phyloP scores from a whole-genome alignment of 2,329 filamentous ascomycete genomes.

The Aspergillus bombycis region DNA sequence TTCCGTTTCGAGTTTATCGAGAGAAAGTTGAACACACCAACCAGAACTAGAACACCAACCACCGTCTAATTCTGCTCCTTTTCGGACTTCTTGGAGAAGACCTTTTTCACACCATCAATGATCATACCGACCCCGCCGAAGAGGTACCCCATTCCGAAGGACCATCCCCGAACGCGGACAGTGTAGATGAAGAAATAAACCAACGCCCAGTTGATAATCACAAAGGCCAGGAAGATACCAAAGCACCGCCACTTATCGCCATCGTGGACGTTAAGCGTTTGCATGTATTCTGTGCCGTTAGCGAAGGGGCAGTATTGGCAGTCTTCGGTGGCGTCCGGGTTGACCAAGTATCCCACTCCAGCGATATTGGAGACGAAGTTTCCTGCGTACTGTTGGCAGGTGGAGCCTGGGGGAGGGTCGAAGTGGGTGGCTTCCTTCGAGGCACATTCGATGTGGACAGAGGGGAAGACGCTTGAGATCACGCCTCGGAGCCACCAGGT shows the following conservation, averaged over 20 bases:
- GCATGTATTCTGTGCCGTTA: conserved; percentile 68
- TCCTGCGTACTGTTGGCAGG: conserved; percentile 67
- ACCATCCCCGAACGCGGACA: conserved; percentile 70
- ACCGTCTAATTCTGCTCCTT: conserved; percentile 20
- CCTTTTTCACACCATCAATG: conserved; percentile 35
- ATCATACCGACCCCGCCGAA: conserved; percentile 54
- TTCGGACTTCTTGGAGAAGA: conserved; percentile 28
- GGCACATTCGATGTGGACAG: conserved; percentile 56
- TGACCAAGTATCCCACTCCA: conserved; percentile 63
- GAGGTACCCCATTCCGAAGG: conserved; percentile 66
- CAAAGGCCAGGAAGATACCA: conserved; percentile 73
- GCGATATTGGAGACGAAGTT: conserved; percentile 57
- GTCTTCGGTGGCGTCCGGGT: conserved; percentile 58
- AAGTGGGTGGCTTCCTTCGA: conserved; percentile 65
- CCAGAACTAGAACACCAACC: background rate
- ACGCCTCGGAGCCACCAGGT: conserved; percentile 75
- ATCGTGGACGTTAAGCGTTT: conserved; percentile 57
- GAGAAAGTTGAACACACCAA: background rate
- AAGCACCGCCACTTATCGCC: conserved; percentile 73
- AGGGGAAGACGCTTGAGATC: conserved; percentile 63
- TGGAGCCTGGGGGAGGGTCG: conserved; percentile 65
- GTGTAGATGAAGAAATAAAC: conserved; percentile 80
- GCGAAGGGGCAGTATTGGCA: conserved; percentile 74
- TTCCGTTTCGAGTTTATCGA: background rate
- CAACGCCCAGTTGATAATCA: conserved; percentile 69